A percentile compares a stretch with the other conserved stretches of the same genome.
These are phyloP conservation scores for Ceratocystis colombiana DNA, from an alignment of 2,329 filamentous ascomycete genomes.

Conservation along the genomic window DNA sequence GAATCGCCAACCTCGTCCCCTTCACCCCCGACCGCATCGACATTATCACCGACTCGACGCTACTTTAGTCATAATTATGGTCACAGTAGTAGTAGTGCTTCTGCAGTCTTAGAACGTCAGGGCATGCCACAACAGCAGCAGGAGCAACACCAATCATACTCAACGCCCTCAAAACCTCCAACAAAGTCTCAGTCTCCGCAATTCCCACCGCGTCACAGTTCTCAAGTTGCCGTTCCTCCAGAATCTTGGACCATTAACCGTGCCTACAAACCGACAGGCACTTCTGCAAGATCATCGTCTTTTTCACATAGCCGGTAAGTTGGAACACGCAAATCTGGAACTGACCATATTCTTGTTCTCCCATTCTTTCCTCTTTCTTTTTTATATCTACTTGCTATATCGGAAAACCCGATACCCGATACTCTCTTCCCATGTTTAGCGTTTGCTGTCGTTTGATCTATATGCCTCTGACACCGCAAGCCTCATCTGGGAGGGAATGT, in stretches of 20 bases:
- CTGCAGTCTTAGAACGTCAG: not conserved
- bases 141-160: not conserved
- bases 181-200: slow-evolving; percentile 12
- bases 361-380: slow-evolving; percentile 8
- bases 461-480: slow-evolving; percentile 2
- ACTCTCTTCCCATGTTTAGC: not conserved
- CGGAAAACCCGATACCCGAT: too few relatives aligned
- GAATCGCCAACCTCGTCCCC: slow-evolving; percentile 18
- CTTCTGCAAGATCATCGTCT: slow-evolving; percentile 20
- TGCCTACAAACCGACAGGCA: slow-evolving; percentile 9
- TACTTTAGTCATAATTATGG: slow-evolving; percentile 21
- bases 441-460: not conserved
- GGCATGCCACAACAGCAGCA: not conserved
- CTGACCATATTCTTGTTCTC: slow-evolving; percentile 11
- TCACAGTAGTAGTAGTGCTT: not conserved
- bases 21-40: slow-evolving; percentile 11
- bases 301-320: slow-evolving; percentile 23
- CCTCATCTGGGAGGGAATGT: not conserved
- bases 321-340: too few relatives aligned
- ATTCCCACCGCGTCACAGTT: slow-evolving; percentile 20
- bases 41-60: slow-evolving; percentile 16
- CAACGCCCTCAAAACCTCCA: slow-evolving; percentile 12
- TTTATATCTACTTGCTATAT: not conserved
- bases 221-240: slow-evolving; percentile 15
- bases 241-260: slow-evolving; percentile 19